Base-by-base conservation (phyloP, 1,284 basidiomycete species). In the Ganoderma boninense region DNA sequence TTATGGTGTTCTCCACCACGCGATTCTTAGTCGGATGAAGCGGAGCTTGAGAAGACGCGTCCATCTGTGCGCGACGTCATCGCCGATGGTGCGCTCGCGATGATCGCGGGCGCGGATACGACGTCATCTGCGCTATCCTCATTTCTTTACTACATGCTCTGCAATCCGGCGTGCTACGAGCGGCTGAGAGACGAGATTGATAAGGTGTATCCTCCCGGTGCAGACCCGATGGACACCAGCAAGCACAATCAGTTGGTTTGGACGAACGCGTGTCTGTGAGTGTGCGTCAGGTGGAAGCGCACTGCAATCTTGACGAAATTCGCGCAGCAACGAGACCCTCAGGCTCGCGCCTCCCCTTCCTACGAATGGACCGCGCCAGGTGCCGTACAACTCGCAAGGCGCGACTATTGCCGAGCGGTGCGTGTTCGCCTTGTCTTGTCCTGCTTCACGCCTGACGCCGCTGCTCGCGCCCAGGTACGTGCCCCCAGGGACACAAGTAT, bases 401-500 rank as follows among this genome's bases (percentile, higher is more conserved):
- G 57, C 38, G 11, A 60, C 32, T 4, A 40, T 60, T 4, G 57
- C 57, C 20, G 57, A 40, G 4, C 10, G 57, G 57, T 40, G 35
- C 20, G 57, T 59, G 57, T 60, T n/a, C 29, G 3, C 16, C 18
- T 3, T 20, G 20, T 2, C n/a, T n/a, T n/a, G n/a, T 11, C 8
- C 7, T 13, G 57, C 57, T 13, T 14, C 35, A 1, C 20, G 18
- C 8, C 18, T 40, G 13, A n/a, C 35, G 38, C 16, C 1, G 10
- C 4, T 14, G 23, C 10, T 40, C 20, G 38, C n/a, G 4, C 20
- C 1, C 11, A 60, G 57, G 11, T 60, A n/a, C n/a, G 57, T 60
- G 20, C 57, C 57, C 0, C 61, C 61, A n/a, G 61, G 61, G 7
- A 62, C 61, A 11, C 61, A 62, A 32, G 61, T 62, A 23, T 62